These are phyloP conservation scores for Takashimella koratensis DNA, from an alignment of 1,284 basidiomycete genomes.

Conservation along the genomic window DNA sequence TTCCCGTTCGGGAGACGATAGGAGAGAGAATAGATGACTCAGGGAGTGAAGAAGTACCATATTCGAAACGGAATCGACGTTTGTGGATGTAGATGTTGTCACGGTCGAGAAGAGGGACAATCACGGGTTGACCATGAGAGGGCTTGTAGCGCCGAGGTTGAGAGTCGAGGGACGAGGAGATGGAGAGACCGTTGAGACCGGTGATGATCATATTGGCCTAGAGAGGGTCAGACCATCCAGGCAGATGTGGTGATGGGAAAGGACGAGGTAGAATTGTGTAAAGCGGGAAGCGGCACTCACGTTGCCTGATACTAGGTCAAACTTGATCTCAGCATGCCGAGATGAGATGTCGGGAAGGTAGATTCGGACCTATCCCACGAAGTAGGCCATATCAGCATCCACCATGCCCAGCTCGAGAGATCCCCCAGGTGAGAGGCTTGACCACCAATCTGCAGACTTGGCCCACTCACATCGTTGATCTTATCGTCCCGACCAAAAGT, in stretches of 20 bases:
- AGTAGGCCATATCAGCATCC: no score
- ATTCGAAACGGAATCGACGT: slow-evolving; percentile 45
- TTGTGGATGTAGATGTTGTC: slow-evolving; percentile 43
- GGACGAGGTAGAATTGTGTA: not conserved
- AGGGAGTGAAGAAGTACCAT: slow-evolving; percentile 14
- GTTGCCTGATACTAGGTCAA: slow-evolving; percentile 34
- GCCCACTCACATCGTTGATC: slow-evolving; percentile 36
- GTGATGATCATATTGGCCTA: not conserved
- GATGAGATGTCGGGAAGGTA: slow-evolving; percentile 46
- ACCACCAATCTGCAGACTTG: no score
- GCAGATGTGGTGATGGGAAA: slow-evolving; percentile 9
- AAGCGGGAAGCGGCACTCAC: slow-evolving; percentile 19
- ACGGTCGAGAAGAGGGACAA: slow-evolving; percentile 25
- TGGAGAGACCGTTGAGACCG: not conserved
- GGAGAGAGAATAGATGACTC: not conserved
- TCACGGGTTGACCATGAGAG: slow-evolving; percentile 21
- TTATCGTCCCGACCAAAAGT: slow-evolving; percentile 42
- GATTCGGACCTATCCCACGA: slow-evolving; percentile 39
- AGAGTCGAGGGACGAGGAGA: not conserved
- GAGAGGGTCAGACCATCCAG: not conserved
- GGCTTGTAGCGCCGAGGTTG: not conserved
- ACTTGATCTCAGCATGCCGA: slow-evolving; percentile 42
- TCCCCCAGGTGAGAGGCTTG: no score
- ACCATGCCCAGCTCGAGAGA: no score
- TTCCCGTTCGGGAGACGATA: slow-evolving; percentile 1